Conservation (phyloP, 306 rosid genomes). For the Styphnolobium japonicum region DNA sequence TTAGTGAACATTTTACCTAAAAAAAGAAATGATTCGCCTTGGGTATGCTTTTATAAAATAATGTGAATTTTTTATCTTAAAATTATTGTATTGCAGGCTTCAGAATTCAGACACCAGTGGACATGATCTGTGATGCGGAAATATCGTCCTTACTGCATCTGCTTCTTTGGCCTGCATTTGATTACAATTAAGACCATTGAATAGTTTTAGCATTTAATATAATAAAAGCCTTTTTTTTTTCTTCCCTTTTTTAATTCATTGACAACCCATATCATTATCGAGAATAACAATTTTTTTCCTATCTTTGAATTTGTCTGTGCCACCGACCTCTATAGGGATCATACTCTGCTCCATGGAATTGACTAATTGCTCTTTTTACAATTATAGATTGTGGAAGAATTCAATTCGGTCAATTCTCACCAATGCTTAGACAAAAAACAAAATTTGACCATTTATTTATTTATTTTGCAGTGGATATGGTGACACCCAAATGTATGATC, state of each 20-base stretch:
- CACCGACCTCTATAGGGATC: slow-evolving; percentile 28
- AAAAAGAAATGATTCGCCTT: slow-evolving; percentile 37
- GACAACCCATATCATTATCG: slow-evolving; percentile 27
- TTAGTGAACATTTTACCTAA: slow-evolving; percentile 36
- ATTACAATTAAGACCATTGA: slow-evolving; percentile 29
- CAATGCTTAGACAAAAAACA: not conserved
- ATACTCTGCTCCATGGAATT: slow-evolving; percentile 1
- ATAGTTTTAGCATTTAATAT: not conserved
- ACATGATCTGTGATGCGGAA: slow-evolving; percentile 32
- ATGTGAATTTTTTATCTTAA: not conserved
- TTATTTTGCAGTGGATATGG: slow-evolving; percentile 22
- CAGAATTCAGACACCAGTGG: slow-evolving; percentile 33
- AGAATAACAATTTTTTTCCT: not conserved
- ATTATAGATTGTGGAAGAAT: slow-evolving; percentile 25
- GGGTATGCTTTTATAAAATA: slow-evolving; percentile 1
- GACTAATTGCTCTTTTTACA: slow-evolving; percentile 25
- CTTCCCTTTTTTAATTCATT: not conserved
- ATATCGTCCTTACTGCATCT: slow-evolving; percentile 20
- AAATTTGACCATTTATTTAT: slow-evolving; percentile 6
- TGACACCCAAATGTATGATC: slow-evolving; percentile 26
- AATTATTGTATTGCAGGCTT: slow-evolving; percentile 6
- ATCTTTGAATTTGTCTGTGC: slow-evolving; percentile 23
- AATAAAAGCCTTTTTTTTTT: not conserved
- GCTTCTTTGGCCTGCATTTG: slow-evolving; percentile 39
- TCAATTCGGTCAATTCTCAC: slow-evolving; percentile 28